Evolutionary conservation across 2,329 filamentous ascomycete genomes (phyloP).

Genomic region (Diplocarpon rosae): DNA sequence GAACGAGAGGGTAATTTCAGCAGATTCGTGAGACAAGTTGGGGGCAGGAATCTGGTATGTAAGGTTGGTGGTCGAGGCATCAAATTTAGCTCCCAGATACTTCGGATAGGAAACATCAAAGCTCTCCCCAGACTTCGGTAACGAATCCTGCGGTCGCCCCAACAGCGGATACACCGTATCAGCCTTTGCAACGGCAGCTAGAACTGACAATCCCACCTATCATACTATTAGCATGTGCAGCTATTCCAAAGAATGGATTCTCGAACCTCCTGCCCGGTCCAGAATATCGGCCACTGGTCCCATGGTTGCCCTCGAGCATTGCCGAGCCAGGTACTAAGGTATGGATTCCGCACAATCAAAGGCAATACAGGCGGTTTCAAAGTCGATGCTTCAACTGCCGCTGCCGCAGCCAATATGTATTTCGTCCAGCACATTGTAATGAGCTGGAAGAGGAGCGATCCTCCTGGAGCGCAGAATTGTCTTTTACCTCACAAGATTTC

Average conservation of each 20-base stretch:
- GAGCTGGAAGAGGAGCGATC: background rate
- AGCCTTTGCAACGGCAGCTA: conserved; percentile 50
- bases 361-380: conserved; percentile 46
- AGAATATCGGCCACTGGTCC: conserved; percentile 81
- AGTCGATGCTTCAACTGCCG: conserved; percentile 33
- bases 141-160: conserved; percentile 53
- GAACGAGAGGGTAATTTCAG: conserved; percentile 50
- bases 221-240: conserved; percentile 2
- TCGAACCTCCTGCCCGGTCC: conserved; percentile 54
- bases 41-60: conserved; percentile 48
- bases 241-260: background rate
- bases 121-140: conserved; percentile 34
- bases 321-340: conserved; percentile 49
- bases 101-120: conserved; percentile 47
- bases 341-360: conserved; percentile 47
- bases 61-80: conserved; percentile 60
- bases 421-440: conserved; percentile 24
- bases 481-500: conserved; percentile 3
- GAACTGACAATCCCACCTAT: conserved; percentile 49
- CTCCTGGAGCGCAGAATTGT: background rate
- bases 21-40: conserved; percentile 27
- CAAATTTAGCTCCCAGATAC: conserved; percentile 52
- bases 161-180: conserved; percentile 51
- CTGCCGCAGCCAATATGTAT: conserved; percentile 22
- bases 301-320: conserved; percentile 64